Evolutionary conservation across 306 rosid genomes (phyloP).

Genomic region (Aeschynomene evenia): DNA sequence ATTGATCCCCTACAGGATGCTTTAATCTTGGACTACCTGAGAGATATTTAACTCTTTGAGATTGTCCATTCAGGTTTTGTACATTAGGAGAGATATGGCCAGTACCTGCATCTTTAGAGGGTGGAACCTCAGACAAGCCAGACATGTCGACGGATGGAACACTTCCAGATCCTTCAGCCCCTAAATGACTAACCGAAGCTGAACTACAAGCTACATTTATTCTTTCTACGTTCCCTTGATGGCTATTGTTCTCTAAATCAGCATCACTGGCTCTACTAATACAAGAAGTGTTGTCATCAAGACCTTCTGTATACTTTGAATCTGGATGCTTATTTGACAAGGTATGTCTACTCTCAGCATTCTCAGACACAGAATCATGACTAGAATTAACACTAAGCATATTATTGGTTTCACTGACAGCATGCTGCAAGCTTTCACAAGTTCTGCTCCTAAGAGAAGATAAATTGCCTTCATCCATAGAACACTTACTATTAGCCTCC

Average conservation of each 20-base stretch:
- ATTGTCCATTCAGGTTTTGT: conserved; percentile 26
- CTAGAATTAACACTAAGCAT: conserved; percentile 45
- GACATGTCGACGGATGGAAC: conserved; percentile 31
- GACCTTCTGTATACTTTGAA: conserved; percentile 52
- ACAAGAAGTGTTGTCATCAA: conserved; percentile 59
- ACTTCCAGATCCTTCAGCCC: conserved; percentile 43
- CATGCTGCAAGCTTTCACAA: conserved; percentile 51
- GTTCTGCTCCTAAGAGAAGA: conserved; percentile 57
- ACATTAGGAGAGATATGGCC: conserved; percentile 41
- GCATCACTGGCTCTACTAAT: conserved; percentile 60
- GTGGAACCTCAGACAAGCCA: conserved; percentile 35
- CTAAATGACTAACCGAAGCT: conserved; percentile 53
- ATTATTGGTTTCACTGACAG: conserved; percentile 63
- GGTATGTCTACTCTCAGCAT: conserved; percentile 60
- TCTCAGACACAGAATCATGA: conserved; percentile 65
- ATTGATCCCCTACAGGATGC: conserved; percentile 10
- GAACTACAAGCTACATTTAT: conserved; percentile 39
- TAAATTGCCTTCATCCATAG: conserved; percentile 50
- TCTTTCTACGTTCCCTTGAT: conserved; percentile 41
- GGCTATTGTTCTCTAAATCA: conserved; percentile 33
- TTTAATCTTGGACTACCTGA: conserved; percentile 10
- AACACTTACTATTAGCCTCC: conserved; percentile 47
- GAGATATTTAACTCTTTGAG: conserved; percentile 19
- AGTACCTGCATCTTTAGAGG: conserved; percentile 39
- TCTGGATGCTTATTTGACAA: conserved; percentile 35